Conservation (phyloP, 2,329 filamentous ascomycete species). For the Rutstroemia sp. region DNA sequence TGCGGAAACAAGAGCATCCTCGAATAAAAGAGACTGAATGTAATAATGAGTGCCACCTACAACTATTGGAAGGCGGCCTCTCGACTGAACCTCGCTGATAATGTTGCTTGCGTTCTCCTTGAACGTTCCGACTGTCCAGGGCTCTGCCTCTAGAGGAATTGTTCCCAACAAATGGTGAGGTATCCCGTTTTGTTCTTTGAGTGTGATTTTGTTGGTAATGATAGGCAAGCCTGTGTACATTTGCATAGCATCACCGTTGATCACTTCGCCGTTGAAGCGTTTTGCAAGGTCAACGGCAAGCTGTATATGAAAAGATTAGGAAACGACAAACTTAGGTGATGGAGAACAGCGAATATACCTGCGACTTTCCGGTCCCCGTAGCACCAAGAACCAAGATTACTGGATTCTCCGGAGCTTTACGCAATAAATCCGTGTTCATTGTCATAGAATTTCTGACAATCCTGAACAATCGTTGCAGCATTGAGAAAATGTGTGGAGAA, state of each 20-base stretch:
- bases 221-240: slow-evolving; percentile 87
- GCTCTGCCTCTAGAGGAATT: slow-evolving; percentile 65
- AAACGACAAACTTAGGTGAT: not conserved
- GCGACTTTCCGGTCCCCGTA: slow-evolving; percentile 89
- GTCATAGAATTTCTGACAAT: slow-evolving; percentile 9
- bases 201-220: slow-evolving; percentile 88
- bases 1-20: slow-evolving; percentile 53
- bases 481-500: slow-evolving; percentile 4
- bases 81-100: slow-evolving; percentile 69
- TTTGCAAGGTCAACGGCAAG: slow-evolving; percentile 75
- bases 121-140: slow-evolving; percentile 79
- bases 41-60: slow-evolving; percentile 97
- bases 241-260: slow-evolving; percentile 98
- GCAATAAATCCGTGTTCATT: slow-evolving; percentile 13
- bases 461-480: slow-evolving; percentile 13
- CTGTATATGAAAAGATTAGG: slow-evolving; percentile 16
- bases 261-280: slow-evolving; percentile 82
- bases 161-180: slow-evolving; percentile 83
- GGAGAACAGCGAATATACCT: slow-evolving; percentile 43
- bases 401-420: slow-evolving; percentile 42
- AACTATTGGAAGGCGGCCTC: slow-evolving; percentile 78
- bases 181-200: slow-evolving; percentile 67
- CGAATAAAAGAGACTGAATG: slow-evolving; percentile 79
- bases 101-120: slow-evolving; percentile 58
- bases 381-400: slow-evolving; percentile 79